Base-by-base conservation (phyloP, 1,284 basidiomycete species). In the Bjerkandera adusta region DNA sequence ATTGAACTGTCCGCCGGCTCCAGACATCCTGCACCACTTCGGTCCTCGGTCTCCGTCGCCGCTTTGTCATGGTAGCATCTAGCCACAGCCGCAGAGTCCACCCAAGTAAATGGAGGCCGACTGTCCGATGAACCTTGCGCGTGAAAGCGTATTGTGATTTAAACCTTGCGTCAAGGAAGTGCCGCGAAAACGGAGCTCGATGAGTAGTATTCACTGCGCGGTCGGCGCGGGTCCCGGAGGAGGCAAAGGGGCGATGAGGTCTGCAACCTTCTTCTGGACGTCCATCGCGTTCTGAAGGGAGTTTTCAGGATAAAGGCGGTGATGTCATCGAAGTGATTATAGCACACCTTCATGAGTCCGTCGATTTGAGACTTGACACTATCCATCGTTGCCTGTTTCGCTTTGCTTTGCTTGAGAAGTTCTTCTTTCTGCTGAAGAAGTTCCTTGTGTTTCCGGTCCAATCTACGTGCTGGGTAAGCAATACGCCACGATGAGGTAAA, bases 291-390 rank as follows among this genome's bases (percentile, higher is more conserved):
- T 75, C 85, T 88, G 56, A 36, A 42, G 44, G 50, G 46, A 43
- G 30, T 36, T 10, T 16, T 26, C 20, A 33, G 38, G 44, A 43
- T 29, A 41, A 29, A 16, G 3, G 22, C 10, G 10, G 33, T 15
- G 30, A n/a, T 18, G 12, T 20, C 15, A 29, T 30, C n/a, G 27
- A 12, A 47, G 15, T 11, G 11, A 13, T 40, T 27, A 15, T 25
- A 29, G 15, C 8, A 55, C 62, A 83, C 86, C 79, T 88, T 90
- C 63, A 85, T 76, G 33, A 89, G 72, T 3, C 70, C 63, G 59
- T 90, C 87, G 46, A 90, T 81, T 52, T 88, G 85, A 3, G 69
- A 56, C 61, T 87, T 88, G 54, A 90, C 81, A 54, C 64, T 81
- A 57, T 90, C 87, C 70, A 85, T 73, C n/a, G 78, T 84, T 35